Evolutionary conservation across 768 basidiomycete species (phyloP).

Genomic region (Boletus vinaceobasis): DNA sequence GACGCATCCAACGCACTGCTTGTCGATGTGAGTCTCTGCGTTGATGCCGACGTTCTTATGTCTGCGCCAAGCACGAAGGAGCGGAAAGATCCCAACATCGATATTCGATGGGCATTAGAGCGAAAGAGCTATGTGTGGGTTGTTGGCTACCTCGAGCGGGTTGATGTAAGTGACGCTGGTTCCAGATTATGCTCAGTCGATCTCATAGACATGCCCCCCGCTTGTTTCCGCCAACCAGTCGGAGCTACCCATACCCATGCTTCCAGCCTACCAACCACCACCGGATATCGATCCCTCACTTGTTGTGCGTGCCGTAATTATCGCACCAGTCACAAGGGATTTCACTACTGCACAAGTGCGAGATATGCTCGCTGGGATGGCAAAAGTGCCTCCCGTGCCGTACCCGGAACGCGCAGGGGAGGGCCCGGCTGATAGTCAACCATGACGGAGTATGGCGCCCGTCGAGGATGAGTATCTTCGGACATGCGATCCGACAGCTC

Average conservation of each 20-base stretch:
- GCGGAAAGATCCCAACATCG: slow-evolving; percentile 9
- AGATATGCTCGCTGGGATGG: slow-evolving; percentile 22
- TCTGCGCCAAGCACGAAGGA: slow-evolving; percentile 6
- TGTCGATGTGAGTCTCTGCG: slow-evolving; percentile 54
- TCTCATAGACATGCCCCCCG: slow-evolving; percentile 15
- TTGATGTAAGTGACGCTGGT: slow-evolving; percentile 36
- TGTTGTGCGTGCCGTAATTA: slow-evolving; percentile 53
- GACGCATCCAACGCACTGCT: slow-evolving; percentile 50
- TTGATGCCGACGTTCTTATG: slow-evolving; percentile 33
- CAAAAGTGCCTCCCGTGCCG: slow-evolving; percentile 10
- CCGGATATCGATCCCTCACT: slow-evolving; percentile 42
- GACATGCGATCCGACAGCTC: slow-evolving; percentile 17
- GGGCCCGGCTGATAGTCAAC: not conserved
- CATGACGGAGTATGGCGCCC: not conserved
- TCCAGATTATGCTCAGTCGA: slow-evolving; percentile 5
- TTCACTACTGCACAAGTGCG: slow-evolving; percentile 36
- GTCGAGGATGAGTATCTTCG: slow-evolving; percentile 8
- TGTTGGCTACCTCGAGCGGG: slow-evolving; percentile 55
- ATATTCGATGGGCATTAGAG: slow-evolving; percentile 50
- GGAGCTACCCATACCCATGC: slow-evolving; percentile 39
- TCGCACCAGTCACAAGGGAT: slow-evolving; percentile 42
- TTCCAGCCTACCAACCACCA: slow-evolving; percentile 39
- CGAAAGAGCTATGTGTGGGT: slow-evolving; percentile 48
- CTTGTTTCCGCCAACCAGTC: slow-evolving; percentile 28
- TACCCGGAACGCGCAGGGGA: slow-evolving; percentile 21